Evolutionary conservation across 1,284 basidiomycete species (phyloP).

Genomic region (Leccinum glutinopallens): DNA sequence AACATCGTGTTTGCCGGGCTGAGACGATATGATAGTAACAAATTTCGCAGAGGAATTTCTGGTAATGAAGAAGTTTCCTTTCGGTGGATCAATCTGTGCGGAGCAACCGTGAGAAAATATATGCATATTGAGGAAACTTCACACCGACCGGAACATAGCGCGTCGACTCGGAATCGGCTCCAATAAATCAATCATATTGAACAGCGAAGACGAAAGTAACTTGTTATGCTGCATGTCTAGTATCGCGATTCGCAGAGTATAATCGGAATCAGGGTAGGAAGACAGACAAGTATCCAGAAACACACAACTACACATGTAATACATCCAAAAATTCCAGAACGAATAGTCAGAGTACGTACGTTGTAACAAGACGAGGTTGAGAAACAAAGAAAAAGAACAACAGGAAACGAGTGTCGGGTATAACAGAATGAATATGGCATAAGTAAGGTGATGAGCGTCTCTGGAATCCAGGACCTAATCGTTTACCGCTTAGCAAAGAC

Average conservation of each 20-base stretch:
- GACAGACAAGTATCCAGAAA: constrained; percentile 40
- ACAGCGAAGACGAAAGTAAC: not conserved
- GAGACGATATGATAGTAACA: too few relatives aligned
- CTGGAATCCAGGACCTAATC: constrained; percentile 1
- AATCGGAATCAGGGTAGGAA: constrained; percentile 24
- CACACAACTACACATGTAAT: constrained; percentile 41
- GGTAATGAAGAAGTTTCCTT: too few relatives aligned
- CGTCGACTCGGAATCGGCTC: not conserved
- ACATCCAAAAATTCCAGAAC: constrained; percentile 37
- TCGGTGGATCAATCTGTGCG: not conserved
- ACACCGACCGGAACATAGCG: too few relatives aligned
- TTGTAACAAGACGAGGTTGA: constrained; percentile 22
- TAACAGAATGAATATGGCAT: constrained; percentile 34
- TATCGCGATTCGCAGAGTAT: constrained; percentile 6
- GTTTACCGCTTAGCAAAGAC: constrained; percentile 83
- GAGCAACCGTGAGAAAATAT: constrained; percentile 2
- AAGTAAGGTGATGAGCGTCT: constrained; percentile 30
- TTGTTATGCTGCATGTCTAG: constrained; percentile 4
- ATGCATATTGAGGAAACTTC: too few relatives aligned
- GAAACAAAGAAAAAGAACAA: constrained; percentile 17
- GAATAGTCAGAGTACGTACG: constrained; percentile 28
- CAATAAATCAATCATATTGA: constrained; percentile 6
- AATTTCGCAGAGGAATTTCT: too few relatives aligned
- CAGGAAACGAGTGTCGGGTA: constrained; percentile 31
- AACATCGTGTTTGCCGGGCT: too few relatives aligned